These are phyloP conservation scores for Fusarium kyushuense DNA, from an alignment of 2,329 filamentous ascomycete genomes.

Conservation along the genomic window DNA sequence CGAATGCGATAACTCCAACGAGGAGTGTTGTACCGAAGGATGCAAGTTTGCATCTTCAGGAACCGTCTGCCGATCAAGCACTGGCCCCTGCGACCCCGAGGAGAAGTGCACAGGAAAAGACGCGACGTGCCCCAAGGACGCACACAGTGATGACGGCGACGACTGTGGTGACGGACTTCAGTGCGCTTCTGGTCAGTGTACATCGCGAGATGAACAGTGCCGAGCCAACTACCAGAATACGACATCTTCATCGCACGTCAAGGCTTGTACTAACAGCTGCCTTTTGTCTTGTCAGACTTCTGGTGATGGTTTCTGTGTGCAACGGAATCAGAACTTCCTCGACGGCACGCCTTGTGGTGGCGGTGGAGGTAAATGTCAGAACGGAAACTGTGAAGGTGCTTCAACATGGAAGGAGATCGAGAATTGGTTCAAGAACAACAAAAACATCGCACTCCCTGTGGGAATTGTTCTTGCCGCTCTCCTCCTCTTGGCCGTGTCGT, in stretches of 20 bases:
- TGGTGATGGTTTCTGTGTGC: conserved; percentile 77
- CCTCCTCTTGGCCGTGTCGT: conserved; percentile 74
- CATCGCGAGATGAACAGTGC: conserved; percentile 90
- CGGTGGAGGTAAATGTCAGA: conserved; percentile 81
- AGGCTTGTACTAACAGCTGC: conserved; percentile 78
- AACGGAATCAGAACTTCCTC: conserved; percentile 89
- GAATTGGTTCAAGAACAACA: conserved; percentile 82
- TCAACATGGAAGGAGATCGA: conserved; percentile 77
- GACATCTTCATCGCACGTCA: conserved; percentile 79
- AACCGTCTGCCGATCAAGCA: conserved; percentile 83
- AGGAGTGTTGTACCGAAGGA: conserved; percentile 78
- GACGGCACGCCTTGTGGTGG: conserved; percentile 89
- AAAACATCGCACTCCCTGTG: conserved; percentile 85
- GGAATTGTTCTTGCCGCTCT: conserved; percentile 78
- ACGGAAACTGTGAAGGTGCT: conserved; percentile 81
- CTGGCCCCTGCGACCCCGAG: conserved; percentile 84
- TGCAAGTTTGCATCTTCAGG: conserved; percentile 76
- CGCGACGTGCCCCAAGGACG: conserved; percentile 80
- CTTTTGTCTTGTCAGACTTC: conserved; percentile 80
- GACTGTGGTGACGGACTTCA: conserved; percentile 77
- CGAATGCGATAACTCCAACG: conserved; percentile 84
- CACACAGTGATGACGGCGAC: conserved; percentile 75
- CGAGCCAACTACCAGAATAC: conserved; percentile 82
- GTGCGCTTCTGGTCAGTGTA: conserved; percentile 95
- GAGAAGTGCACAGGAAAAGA: conserved; percentile 83